Evolutionary conservation across 768 basidiomycete species (phyloP).

Genomic region (Xerocomus brunneocitrinus): DNA sequence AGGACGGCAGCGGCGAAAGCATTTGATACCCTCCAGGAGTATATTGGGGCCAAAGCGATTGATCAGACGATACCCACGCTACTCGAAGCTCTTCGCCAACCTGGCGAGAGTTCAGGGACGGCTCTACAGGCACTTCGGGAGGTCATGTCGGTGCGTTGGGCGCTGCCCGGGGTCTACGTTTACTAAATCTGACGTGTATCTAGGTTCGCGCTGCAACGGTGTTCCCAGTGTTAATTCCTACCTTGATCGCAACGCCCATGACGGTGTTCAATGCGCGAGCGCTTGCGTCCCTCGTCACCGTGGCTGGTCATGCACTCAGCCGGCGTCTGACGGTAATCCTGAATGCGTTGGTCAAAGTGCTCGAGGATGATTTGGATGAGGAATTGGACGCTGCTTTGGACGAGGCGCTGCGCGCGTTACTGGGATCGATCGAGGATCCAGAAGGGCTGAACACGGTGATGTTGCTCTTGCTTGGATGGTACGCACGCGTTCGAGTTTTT

Average conservation of each 20-base stretch:
- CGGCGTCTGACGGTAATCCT: conserved; percentile 76
- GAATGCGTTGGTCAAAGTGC: conserved; percentile 70
- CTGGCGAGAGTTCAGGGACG: conserved; percentile 91
- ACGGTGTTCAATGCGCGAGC: conserved; percentile 93
- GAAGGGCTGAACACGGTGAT: conserved; percentile 90
- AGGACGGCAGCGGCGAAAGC: conserved; percentile 84
- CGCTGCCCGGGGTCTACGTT: background rate
- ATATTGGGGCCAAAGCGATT: conserved; percentile 85
- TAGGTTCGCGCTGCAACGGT: conserved; percentile 92
- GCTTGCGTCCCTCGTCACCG: conserved; percentile 84
- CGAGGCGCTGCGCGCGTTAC: conserved; percentile 68
- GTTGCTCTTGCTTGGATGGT: conserved; percentile 88
- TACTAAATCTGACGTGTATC: background rate
- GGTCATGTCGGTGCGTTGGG: conserved; percentile 76
- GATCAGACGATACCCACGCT: conserved; percentile 96
- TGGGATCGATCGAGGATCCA: conserved; percentile 74
- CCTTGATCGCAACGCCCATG: conserved; percentile 86
- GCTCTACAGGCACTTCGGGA: conserved; percentile 90
- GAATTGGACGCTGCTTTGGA: conserved; percentile 68
- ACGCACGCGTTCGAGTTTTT: conserved; percentile 25
- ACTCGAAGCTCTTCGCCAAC: conserved; percentile 87
- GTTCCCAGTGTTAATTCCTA: conserved; percentile 96
- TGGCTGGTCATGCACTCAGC: conserved; percentile 88
- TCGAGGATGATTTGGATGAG: conserved; percentile 65
- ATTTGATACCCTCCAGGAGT: conserved; percentile 90